Evolutionary conservation across 2,329 filamentous ascomycete species (phyloP), one percentile per base, ranked within the genome.

Genomic region (Alternaria alternata): DNA sequence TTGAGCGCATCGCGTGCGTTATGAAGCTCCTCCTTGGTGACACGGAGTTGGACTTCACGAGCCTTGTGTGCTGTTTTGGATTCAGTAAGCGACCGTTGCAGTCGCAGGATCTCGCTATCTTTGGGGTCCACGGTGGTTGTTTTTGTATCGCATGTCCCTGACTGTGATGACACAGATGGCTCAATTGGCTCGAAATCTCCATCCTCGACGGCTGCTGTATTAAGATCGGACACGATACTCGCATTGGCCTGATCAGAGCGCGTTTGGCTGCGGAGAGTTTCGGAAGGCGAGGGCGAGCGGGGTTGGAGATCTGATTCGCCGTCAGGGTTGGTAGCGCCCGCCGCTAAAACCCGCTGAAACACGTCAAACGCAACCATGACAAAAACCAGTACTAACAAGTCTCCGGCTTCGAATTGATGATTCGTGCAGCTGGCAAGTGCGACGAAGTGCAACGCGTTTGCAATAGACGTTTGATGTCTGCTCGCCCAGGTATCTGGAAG

Each of bases 341-440:
- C 34, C 48, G 54, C 55, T 44, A 67, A 18, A 18, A 57, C 59
- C 39, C 61, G 62, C 62, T 72, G 70, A 61, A 73, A 71, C 61
- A 68, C 67, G 61, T 76, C 73, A 55, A 75, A 75, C 57, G 66
- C 69, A 43, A 70, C 69, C 72, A 76, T 75, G 65, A 75, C 71
- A 61, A 75, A 64, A 38, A 68, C 63, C 41, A 66, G 62, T 22
- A 71, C 64, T 28, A 75, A 42, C 52, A 72, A 57, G 59, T 75
- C 68, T 47, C 65, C 59, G 30, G 65, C 55, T 14, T 64, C 65
- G 36, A 67, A 26, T 41, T 44, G 55, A 43, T 71, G 68, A 48
- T 66, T 63, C 32, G 64, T 68, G 56, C 72, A 63, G 51, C 67
- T 70, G 26, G 63, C 62, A 38, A 74, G 60, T 12, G 67, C 66